Percentiles rank a stretch among this genome's conserved stretches.
Evolutionary conservation across 768 basidiomycete species (phyloP).

Genomic region (Udeniomyces megalosporus): DNA sequence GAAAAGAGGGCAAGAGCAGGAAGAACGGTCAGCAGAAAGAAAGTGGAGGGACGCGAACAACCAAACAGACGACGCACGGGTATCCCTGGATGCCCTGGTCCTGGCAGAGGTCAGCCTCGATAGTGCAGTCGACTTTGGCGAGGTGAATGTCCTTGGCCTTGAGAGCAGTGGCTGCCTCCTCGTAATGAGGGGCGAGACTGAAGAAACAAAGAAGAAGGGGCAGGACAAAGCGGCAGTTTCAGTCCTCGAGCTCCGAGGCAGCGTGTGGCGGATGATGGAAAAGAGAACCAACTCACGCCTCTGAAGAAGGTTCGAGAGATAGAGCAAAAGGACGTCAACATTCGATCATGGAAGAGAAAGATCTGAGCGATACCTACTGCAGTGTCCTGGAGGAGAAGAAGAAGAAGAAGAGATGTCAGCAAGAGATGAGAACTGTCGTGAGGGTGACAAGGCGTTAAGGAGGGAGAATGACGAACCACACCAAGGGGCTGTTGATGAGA

Average conservation of each 20-base stretch:
- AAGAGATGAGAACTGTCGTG: too few species aligned
- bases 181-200: conserved; percentile 60
- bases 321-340: background rate
- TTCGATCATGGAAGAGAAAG: background rate
- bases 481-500: too few species aligned
- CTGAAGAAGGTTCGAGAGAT: too few species aligned
- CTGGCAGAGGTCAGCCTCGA: conserved; percentile 79
- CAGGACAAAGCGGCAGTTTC: background rate
- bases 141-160: conserved; percentile 79
- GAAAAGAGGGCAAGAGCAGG: background rate
- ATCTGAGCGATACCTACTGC: background rate
- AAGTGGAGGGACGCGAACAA: background rate
- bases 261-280: too few species aligned
- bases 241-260: too few species aligned
- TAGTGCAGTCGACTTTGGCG: conserved; percentile 55
- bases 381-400: too few species aligned
- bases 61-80: conserved; percentile 69
- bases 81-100: conserved; percentile 78
- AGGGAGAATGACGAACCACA: too few species aligned
- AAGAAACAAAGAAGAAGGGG: background rate
- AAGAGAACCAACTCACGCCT: background rate
- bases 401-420: too few species aligned
- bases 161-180: conserved; percentile 57
- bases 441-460: too few species aligned
- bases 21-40: background rate